Evolutionary conservation across 75 land plant genomes (phyloP), one percentile per base, ranked within the genome.

Genomic region (Picea sitchensis): DNA sequence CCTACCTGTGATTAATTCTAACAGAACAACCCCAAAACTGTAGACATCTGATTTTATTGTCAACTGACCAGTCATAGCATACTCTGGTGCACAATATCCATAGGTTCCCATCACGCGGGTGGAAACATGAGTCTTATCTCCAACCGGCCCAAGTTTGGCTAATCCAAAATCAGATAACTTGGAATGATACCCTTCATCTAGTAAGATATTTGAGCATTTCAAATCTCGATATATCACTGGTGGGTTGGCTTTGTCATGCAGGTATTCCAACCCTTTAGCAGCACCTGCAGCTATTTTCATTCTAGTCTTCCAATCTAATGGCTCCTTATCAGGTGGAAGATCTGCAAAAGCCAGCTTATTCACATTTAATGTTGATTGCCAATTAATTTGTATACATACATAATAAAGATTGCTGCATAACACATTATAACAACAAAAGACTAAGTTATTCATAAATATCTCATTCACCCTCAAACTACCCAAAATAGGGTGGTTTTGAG

Each of bases 21-120:
- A 74, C 81, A 87, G 78, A 26, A 84, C 88, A 60, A 84, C 88
- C 3, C 87, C 83, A 77, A 84, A 87, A 65, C 87, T 87, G 81
- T 87, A 87, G 34, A 87, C 88, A 67, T 87, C 87, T 32, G 87
- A 87, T 78, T 87, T 87, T 87, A 81, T 86, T 38, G 84, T 87
- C 72, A 87, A 65, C 79, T 84, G 84, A 15, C 88, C 88, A 56
- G 87, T 87, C 87, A 87, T 87, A 20, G 87, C 88, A 79, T 87
- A 87, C 77, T 86, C 86, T 30, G 86, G 88, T 36, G 88, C 86
- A 84, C 83, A 86, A 67, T 86, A 84, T 15, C 86, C 86, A 71
- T 84, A 86, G 11, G 88, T 86, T 21, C 88, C 88, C 86, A 86
- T 86, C 14, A 86, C 86, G 34, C 86, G 68, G 21, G 88, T 86